Evolutionary conservation across 164 flowering plant species (phyloP).

Genomic region (Piper betle): DNA sequence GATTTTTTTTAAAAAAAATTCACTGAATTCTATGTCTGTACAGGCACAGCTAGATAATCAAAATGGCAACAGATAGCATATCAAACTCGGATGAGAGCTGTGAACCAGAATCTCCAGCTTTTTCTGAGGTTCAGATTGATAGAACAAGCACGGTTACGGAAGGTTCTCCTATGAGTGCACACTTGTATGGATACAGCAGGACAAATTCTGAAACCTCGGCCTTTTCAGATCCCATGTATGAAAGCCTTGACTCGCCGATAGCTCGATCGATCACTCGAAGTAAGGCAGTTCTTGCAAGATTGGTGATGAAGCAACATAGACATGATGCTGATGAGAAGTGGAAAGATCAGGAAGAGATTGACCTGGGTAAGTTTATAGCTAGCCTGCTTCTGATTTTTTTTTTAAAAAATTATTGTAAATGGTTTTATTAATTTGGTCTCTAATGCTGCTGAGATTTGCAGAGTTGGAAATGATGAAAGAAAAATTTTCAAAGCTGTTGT

Average conservation of each 20-base stretch:
- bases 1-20: too few species aligned
- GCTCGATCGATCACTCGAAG: conserved; percentile 19
- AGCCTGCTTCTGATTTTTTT: not conserved
- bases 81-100: conserved; percentile 28
- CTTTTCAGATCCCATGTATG: conserved; percentile 47
- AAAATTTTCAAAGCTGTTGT: conserved; percentile 78
- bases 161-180: conserved; percentile 32
- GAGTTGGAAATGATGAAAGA: conserved; percentile 84
- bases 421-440: not conserved
- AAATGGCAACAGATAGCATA: conserved; percentile 30
- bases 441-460: conserved; percentile 9
- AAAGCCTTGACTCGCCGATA: conserved; percentile 32
- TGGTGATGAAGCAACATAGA: conserved; percentile 37
- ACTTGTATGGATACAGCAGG: conserved; percentile 45
- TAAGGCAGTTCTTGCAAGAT: conserved; percentile 25
- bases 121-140: conserved; percentile 34
- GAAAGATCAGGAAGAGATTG: conserved; percentile 25
- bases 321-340: conserved; percentile 14
- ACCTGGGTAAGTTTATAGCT: conserved; percentile 28
- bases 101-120: not conserved
- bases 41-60: not conserved
- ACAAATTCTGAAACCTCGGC: conserved; percentile 62
- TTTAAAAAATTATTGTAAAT: not conserved
- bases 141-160: conserved; percentile 31
- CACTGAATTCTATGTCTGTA: conserved; percentile 3